Percentiles rank a stretch among this genome's conserved stretches.
Conservation (phyloP, 2,329 filamentous ascomycete species). For the Calonectria honghensis region DNA sequence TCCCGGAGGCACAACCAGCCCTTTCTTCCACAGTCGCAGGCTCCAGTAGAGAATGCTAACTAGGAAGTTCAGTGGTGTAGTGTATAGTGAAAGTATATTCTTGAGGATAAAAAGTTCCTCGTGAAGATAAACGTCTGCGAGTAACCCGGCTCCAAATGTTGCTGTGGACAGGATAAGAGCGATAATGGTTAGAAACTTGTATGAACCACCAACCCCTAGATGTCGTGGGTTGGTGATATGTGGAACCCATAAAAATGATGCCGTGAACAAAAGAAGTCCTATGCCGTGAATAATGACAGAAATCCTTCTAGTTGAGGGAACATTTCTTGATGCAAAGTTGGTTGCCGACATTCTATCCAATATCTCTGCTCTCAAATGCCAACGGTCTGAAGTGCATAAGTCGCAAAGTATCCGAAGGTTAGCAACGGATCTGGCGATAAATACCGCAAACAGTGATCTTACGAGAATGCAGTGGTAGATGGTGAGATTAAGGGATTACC, state of each 20-base stretch:
- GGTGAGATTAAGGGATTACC: background rate
- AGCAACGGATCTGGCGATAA: background rate
- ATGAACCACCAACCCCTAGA: constrained; percentile 26
- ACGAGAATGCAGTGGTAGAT: background rate
- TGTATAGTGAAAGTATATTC: constrained; percentile 6
- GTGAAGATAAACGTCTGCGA: constrained; percentile 11
- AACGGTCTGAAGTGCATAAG: background rate
- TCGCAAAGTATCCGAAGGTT: too few species aligned
- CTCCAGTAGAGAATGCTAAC: constrained; percentile 28
- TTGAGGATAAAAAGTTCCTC: constrained; percentile 2
- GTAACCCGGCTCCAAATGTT: constrained; percentile 24
- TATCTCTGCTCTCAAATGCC: background rate
- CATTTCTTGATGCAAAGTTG: background rate
- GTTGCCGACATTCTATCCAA: background rate
- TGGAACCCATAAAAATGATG: constrained; percentile 17
- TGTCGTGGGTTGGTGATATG: constrained; percentile 32
- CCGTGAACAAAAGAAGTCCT: constrained; percentile 21
- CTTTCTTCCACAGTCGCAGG: constrained; percentile 22
- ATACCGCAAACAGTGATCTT: background rate
- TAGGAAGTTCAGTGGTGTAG: constrained; percentile 18
- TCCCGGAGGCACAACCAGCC: constrained; percentile 24
- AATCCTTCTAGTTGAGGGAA: background rate
- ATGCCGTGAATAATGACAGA: constrained; percentile 8
- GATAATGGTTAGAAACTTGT: constrained; percentile 30
- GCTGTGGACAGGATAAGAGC: constrained; percentile 16